Evolutionary conservation across 1,284 basidiomycete genomes (phyloP).

Genomic region (Moesziomyces sp.): DNA sequence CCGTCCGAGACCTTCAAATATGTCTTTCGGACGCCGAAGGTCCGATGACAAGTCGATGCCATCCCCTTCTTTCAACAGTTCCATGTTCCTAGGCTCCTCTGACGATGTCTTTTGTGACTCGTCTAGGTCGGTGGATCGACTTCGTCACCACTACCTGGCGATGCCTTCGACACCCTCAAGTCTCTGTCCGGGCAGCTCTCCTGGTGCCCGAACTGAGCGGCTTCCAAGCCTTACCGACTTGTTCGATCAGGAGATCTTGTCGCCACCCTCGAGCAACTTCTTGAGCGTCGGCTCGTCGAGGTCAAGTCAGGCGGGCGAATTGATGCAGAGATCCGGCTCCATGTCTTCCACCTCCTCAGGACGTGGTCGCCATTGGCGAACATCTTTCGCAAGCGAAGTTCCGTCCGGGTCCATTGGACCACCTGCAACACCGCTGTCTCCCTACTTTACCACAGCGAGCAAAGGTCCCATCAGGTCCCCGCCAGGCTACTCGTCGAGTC

Average conservation of each 20-base stretch:
- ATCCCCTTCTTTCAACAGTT: constrained; percentile 50
- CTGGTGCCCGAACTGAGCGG: constrained; percentile 15
- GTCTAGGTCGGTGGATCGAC: constrained; percentile 22
- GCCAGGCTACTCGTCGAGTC: constrained; percentile 3
- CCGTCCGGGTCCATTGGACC: constrained; percentile 21
- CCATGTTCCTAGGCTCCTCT: constrained; percentile 33
- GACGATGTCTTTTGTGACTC: constrained; percentile 47
- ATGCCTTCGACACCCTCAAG: constrained; percentile 32
- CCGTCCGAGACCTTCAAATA: constrained; percentile 32
- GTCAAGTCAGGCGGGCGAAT: constrained; percentile 12
- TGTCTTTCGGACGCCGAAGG: constrained; percentile 20
- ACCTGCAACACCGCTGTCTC: constrained; percentile 34
- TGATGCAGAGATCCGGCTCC: constrained; percentile 23
- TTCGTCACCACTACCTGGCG: constrained; percentile 31
- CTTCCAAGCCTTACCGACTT: constrained; percentile 38
- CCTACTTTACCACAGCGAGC: constrained; percentile 12
- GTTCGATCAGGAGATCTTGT: constrained; percentile 39
- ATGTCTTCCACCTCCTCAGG: constrained; percentile 27
- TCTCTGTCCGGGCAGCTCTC: constrained; percentile 22
- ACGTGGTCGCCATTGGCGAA: constrained; percentile 12
- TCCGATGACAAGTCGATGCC: constrained; percentile 43
- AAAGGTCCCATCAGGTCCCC: constrained; percentile 14
- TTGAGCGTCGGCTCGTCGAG: constrained; percentile 3
- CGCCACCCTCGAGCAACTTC: constrained; percentile 25
- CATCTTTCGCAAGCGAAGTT: constrained; percentile 17